Percentiles rank a stretch among this genome's conserved stretches.
Conservation (phyloP, 1,284 basidiomycete genomes). For the Heliocybe sulcata region DNA sequence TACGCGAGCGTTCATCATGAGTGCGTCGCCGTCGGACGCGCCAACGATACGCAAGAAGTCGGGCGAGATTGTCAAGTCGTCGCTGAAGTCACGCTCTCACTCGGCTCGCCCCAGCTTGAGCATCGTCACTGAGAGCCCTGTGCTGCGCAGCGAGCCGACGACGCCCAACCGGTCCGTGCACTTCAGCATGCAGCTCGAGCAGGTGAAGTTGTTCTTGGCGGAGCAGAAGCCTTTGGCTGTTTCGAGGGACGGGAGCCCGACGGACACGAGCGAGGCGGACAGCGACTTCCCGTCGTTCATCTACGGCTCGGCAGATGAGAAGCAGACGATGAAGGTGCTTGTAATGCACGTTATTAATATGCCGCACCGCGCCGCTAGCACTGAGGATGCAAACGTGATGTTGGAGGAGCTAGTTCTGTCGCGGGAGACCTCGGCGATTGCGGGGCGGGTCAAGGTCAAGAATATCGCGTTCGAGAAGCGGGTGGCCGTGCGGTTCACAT, state of each 20-base stretch:
- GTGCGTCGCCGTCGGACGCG: conserved; percentile 3
- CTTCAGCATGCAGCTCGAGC: conserved; percentile 88
- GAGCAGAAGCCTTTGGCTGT: conserved; percentile 94
- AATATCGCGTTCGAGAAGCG: conserved; percentile 3
- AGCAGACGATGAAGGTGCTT: conserved; percentile 26
- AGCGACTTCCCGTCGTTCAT: conserved; percentile 62
- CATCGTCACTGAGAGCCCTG: conserved; percentile 35
- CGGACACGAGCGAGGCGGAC: conserved; percentile 69
- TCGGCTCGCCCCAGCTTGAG: conserved; percentile 36
- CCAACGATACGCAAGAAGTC: conserved; percentile 76
- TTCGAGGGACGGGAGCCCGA: conserved; percentile 85
- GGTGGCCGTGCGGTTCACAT: conserved; percentile 74
- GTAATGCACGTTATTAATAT: conserved; percentile 51
- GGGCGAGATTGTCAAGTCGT: conserved; percentile 87
- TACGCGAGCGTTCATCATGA: not conserved
- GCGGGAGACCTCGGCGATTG: conserved; percentile 49
- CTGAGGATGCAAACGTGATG: conserved; percentile 34
- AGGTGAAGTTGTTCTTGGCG: conserved; percentile 88
- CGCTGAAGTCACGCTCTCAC: conserved; percentile 69
- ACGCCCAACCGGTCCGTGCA: conserved; percentile 78
- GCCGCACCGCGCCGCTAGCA: conserved; percentile 21
- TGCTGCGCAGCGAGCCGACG: conserved; percentile 55
- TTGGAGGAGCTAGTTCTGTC: conserved; percentile 53
- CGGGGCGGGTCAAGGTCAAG: conserved; percentile 32
- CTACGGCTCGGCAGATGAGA: conserved; percentile 37